A percentile compares a stretch with the other conserved stretches of the same genome.
Conservation (phyloP, 2,329 filamentous ascomycete species). For the Curvularia sp. region DNA sequence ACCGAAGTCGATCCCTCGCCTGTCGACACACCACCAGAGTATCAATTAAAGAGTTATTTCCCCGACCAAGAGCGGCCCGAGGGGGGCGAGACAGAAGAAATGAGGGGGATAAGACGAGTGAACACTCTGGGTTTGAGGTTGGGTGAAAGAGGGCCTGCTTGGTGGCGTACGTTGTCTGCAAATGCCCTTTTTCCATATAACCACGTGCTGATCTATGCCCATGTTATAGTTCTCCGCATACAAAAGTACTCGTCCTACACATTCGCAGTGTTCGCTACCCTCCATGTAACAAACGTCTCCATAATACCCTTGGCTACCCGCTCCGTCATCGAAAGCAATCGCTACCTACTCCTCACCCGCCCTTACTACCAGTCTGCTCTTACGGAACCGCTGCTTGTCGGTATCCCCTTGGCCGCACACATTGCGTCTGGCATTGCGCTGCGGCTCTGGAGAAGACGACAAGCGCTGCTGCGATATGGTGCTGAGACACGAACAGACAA, state of each 20-base stretch:
- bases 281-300: slow-evolving; percentile 58
- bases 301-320: slow-evolving; percentile 44
- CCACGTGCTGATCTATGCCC: slow-evolving; percentile 5
- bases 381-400: slow-evolving; percentile 80
- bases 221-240: slow-evolving; percentile 68
- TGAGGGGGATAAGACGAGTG: slow-evolving; percentile 24
- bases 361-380: slow-evolving; percentile 86
- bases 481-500: slow-evolving; percentile 66
- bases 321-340: slow-evolving; percentile 73
- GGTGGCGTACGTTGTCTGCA: slow-evolving; percentile 68
- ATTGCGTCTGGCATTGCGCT: slow-evolving; percentile 78
- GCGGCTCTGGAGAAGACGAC: slow-evolving; percentile 74
- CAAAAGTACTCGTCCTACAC: slow-evolving; percentile 88
- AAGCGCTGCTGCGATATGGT: slow-evolving; percentile 78
- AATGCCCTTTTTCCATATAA: background rate
- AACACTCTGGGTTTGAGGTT: slow-evolving; percentile 60
- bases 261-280: slow-evolving; percentile 53
- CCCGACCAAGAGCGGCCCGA: slow-evolving; percentile 27
- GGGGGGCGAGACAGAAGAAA: slow-evolving; percentile 17
- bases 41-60: slow-evolving; percentile 61
- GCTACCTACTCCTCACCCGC: slow-evolving; percentile 86
- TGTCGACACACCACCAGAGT: slow-evolving; percentile 64
- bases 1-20: slow-evolving; percentile 83
- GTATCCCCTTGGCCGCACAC: slow-evolving; percentile 76
- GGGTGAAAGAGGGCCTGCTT: slow-evolving; percentile 74